Evolutionary conservation across 2,329 filamentous ascomycete genomes (phyloP).

Genomic region (Mollisia scopiformis): DNA sequence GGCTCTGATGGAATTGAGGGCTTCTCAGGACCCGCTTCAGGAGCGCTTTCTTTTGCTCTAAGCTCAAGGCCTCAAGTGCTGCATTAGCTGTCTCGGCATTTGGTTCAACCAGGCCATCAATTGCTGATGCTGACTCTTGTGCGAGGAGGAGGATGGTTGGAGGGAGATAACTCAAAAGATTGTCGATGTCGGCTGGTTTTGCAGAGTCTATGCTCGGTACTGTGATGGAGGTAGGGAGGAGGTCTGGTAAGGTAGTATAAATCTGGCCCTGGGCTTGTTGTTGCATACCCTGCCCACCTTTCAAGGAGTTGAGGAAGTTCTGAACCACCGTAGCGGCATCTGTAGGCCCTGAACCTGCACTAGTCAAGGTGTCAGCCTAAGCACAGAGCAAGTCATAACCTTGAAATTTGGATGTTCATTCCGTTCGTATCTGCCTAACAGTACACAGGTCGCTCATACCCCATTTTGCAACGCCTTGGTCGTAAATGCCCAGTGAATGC

Average conservation of each 20-base stretch:
- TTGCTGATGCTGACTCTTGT: slow-evolving; percentile 64
- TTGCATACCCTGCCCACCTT: slow-evolving; percentile 49
- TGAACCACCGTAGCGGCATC: slow-evolving; percentile 81
- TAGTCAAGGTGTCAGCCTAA: slow-evolving; percentile 52
- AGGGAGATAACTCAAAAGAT: slow-evolving; percentile 77
- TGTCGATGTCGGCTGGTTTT: slow-evolving; percentile 67
- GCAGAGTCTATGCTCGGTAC: slow-evolving; percentile 70
- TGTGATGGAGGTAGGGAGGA: slow-evolving; percentile 78
- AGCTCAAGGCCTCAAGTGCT: slow-evolving; percentile 72
- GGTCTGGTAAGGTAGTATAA: slow-evolving; percentile 84
- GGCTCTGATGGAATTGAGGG: slow-evolving; percentile 87
- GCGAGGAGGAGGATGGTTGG: slow-evolving; percentile 77
- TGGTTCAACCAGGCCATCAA: slow-evolving; percentile 64
- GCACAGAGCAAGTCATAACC: slow-evolving; percentile 8
- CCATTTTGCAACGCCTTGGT: slow-evolving; percentile 35
- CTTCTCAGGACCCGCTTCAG: slow-evolving; percentile 82
- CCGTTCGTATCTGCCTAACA: slow-evolving; percentile 35
- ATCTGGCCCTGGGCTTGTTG: slow-evolving; percentile 59
- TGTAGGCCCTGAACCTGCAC: slow-evolving; percentile 58
- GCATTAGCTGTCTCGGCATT: slow-evolving; percentile 69
- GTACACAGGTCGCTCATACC: slow-evolving; percentile 32
- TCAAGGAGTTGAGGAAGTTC: slow-evolving; percentile 85
- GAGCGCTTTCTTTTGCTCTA: slow-evolving; percentile 78
- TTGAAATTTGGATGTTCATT: slow-evolving; percentile 31
- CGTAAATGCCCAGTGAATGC: slow-evolving; percentile 32